A percentile compares a stretch with the other conserved stretches of the same genome.
Conservation (phyloP, 2,329 filamentous ascomycete genomes). For the Aureobasidium sp. region DNA sequence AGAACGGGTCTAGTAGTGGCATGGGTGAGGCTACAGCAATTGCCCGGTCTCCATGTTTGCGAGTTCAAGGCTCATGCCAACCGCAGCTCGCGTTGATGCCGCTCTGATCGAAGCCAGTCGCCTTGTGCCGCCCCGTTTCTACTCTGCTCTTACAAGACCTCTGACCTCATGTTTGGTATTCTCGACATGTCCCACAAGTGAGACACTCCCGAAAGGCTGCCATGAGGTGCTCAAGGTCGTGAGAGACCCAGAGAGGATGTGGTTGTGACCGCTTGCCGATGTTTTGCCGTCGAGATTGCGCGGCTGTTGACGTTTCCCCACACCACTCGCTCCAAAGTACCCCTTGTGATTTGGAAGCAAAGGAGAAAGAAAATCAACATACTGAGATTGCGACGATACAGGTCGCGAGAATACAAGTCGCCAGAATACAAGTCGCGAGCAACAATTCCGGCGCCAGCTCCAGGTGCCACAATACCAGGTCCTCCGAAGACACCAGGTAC, state of each 20-base stretch:
- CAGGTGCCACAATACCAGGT: not conserved
- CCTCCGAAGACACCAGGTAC: constrained; percentile 1
- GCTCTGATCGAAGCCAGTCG: not conserved
- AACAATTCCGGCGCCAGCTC: not conserved
- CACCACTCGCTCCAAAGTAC: not conserved
- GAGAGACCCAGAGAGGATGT: not conserved
- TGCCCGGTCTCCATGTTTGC: too few species aligned
- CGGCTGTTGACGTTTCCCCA: not conserved
- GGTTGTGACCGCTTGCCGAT: not conserved
- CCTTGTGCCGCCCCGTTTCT: too few species aligned
- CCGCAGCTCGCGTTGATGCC: too few species aligned
- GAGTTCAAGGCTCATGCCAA: too few species aligned
- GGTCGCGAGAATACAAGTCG: not conserved
- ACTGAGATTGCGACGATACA: not conserved
- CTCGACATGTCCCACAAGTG: too few species aligned
- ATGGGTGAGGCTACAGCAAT: not conserved
- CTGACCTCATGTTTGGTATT: too few species aligned
- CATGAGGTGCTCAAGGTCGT: not conserved
- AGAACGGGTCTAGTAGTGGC: not conserved
- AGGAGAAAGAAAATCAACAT: constrained; percentile 1
- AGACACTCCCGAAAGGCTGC: not conserved
- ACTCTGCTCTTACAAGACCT: too few species aligned
- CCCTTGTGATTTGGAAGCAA: constrained; percentile 23
- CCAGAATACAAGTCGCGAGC: not conserved
- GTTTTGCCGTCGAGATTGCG: not conserved